Evolutionary conservation across 139 green algal genomes (phyloP).

Genomic region (Axilococcus clingmanii): DNA sequence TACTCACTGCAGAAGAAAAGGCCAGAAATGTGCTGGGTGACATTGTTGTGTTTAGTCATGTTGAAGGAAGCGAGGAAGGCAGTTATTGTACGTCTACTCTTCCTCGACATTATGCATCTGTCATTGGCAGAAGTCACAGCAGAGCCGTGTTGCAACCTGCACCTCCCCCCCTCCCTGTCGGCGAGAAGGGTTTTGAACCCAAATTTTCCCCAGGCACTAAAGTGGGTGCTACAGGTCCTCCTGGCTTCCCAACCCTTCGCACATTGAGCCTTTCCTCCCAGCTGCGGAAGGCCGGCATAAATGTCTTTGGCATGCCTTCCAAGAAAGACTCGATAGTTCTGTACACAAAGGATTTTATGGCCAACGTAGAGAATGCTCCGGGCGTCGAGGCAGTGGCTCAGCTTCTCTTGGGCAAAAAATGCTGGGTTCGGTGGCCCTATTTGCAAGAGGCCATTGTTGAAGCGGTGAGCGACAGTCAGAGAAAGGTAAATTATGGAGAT

Average conservation of each 20-base stretch:
- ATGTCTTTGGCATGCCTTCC: slow-evolving; percentile 69
- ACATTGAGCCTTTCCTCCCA: slow-evolving; percentile 35
- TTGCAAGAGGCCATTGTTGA: slow-evolving; percentile 59
- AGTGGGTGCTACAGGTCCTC: slow-evolving; percentile 31
- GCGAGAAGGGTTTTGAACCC: slow-evolving; percentile 56
- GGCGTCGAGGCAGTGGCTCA: slow-evolving; percentile 21
- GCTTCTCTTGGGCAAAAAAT: slow-evolving; percentile 49
- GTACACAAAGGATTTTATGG: not conserved
- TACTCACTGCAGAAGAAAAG: slow-evolving; percentile 53
- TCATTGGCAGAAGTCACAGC: slow-evolving; percentile 29
- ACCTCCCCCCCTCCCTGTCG: slow-evolving; percentile 46
- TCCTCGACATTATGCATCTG: slow-evolving; percentile 37
- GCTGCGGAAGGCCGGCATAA: slow-evolving; percentile 49
- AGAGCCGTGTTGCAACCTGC: slow-evolving; percentile 19
- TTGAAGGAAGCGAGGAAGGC: slow-evolving; percentile 24
- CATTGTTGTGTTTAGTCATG: slow-evolving; percentile 55
- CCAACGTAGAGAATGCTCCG: slow-evolving; percentile 4
- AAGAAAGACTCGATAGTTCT: slow-evolving; percentile 75
- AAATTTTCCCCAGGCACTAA: slow-evolving; percentile 47
- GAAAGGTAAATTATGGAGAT: not conserved
- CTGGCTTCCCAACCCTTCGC: slow-evolving; percentile 66
- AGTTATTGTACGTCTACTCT: slow-evolving; percentile 60
- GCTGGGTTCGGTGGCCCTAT: slow-evolving; percentile 84
- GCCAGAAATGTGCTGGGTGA: slow-evolving; percentile 57
- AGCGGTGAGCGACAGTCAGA: slow-evolving; percentile 21